phyloP scores from a whole-genome alignment of 78 protist species.

The Speleostelium caveatum region DNA sequence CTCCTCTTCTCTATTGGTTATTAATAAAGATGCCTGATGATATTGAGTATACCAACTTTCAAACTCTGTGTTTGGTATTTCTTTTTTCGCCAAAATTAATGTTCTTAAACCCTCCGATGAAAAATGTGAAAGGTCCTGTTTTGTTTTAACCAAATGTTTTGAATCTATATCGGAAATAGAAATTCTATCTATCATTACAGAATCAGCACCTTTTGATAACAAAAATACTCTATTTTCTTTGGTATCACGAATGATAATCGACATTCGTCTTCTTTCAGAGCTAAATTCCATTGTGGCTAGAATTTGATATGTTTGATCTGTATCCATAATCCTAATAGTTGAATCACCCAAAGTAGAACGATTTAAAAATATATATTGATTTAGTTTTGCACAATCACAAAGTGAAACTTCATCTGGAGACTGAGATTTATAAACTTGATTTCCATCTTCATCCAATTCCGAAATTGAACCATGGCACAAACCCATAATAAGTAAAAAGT shows the following conservation, averaged over 20 bases:
- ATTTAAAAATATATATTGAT: background rate
- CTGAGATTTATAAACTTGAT: conserved; percentile 27
- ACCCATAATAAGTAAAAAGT: conserved; percentile 19
- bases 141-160: background rate
- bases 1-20: conserved; percentile 23
- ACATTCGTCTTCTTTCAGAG: conserved; percentile 76
- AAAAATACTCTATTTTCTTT: conserved; percentile 7
- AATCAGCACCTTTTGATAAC: conserved; percentile 80
- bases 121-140: conserved; percentile 48
- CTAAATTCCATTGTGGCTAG: conserved; percentile 73
- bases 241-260: conserved; percentile 43
- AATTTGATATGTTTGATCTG: conserved; percentile 15
- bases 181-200: conserved; percentile 29
- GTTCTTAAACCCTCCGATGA: conserved; percentile 90
- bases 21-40: conserved; percentile 10
- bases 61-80: conserved; percentile 55
- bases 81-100: conserved; percentile 81
- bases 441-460: background rate
- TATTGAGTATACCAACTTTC: conserved; percentile 40
- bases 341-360: background rate
- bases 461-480: conserved; percentile 7
- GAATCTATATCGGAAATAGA: background rate
- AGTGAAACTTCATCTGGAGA: conserved; percentile 91
- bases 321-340: conserved; percentile 40
- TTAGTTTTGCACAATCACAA: conserved; percentile 78